Evolutionary conservation across 225 moss, liverwort and hornwort species (phyloP).

Genomic region (Anthoceros angustus): DNA sequence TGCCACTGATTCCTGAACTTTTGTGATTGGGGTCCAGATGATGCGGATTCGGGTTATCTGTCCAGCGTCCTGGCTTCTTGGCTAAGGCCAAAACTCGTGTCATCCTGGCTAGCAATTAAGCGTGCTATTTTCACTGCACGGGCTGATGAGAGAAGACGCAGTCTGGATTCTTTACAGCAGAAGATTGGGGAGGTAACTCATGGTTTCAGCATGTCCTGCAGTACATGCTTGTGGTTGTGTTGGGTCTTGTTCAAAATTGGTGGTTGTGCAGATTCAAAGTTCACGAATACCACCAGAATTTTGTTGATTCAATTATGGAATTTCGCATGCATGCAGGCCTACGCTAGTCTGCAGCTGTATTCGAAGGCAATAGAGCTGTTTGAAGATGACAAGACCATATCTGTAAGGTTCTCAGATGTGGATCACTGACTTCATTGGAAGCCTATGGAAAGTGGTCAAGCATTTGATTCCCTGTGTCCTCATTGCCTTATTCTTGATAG

Average conservation of each 20-base stretch:
- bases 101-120: slow-evolving; percentile 59
- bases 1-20: not conserved
- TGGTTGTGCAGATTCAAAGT: not conserved
- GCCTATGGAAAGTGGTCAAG: no score
- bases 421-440: not conserved
- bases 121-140: slow-evolving; percentile 57
- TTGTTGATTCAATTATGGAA: not conserved
- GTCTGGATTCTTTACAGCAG: slow-evolving; percentile 54
- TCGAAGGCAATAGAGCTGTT: slow-evolving; percentile 75
- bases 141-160: slow-evolving; percentile 67
- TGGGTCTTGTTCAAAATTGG: not conserved
- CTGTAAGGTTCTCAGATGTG: slow-evolving; percentile 26
- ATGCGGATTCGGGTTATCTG: slow-evolving; percentile 41
- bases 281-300: not conserved
- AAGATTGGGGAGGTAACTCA: slow-evolving; percentile 57
- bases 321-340: slow-evolving; percentile 28
- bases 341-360: slow-evolving; percentile 69
- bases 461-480: no score
- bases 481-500: no score
- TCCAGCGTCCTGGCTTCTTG: slow-evolving; percentile 49
- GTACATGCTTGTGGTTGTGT: not conserved
- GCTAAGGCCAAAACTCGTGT: slow-evolving; percentile 62
- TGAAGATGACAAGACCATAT: slow-evolving; percentile 50
- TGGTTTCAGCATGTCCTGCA: no score
- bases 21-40: slow-evolving; percentile 14